Evolutionary conservation across 768 basidiomycete genomes (phyloP).

Genomic region (Goffeauzyma gilvescens): DNA sequence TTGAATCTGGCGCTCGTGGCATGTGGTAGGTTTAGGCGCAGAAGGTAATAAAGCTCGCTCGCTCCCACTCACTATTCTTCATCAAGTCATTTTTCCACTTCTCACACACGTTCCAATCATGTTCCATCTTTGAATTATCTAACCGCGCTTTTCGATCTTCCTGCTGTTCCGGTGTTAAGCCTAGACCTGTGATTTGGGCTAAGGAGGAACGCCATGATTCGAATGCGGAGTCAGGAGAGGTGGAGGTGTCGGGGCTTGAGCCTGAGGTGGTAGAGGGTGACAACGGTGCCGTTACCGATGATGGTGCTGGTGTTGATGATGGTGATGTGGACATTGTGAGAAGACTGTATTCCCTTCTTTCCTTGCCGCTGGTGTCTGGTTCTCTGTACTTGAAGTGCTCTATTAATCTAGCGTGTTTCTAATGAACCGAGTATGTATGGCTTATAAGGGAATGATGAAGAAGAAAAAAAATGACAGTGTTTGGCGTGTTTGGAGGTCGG

Average conservation of each 20-base stretch:
- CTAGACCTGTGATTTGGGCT: constrained; percentile 39
- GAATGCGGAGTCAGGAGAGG: constrained; percentile 30
- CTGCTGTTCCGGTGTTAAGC: constrained; percentile 37
- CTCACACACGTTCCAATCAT: constrained; percentile 41
- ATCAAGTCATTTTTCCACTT: constrained; percentile 51
- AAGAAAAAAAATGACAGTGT: too few relatives aligned
- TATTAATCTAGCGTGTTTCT: too few relatives aligned
- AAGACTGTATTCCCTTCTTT: too few relatives aligned
- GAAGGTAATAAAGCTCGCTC: background rate
- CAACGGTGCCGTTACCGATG: background rate
- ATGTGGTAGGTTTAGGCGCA: too few relatives aligned
- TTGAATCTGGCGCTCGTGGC: too few relatives aligned
- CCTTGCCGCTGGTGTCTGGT: too few relatives aligned
- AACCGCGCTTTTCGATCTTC: constrained; percentile 19
- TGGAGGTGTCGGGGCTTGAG: background rate
- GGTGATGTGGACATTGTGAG: too few relatives aligned
- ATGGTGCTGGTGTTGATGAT: too few relatives aligned
- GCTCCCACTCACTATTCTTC: constrained; percentile 43
- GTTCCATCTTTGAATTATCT: constrained; percentile 31
- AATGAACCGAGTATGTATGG: too few relatives aligned
- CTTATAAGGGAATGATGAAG: too few relatives aligned
- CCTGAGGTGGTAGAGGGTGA: background rate
- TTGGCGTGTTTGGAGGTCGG: too few relatives aligned
- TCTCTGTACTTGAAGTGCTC: too few relatives aligned
- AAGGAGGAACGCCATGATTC: constrained; percentile 41